Percentiles rank a stretch among this genome's conserved stretches.
Evolutionary conservation across 176 grass and related monocot species (phyloP).

Genomic region (Aegilops tauschii): DNA sequence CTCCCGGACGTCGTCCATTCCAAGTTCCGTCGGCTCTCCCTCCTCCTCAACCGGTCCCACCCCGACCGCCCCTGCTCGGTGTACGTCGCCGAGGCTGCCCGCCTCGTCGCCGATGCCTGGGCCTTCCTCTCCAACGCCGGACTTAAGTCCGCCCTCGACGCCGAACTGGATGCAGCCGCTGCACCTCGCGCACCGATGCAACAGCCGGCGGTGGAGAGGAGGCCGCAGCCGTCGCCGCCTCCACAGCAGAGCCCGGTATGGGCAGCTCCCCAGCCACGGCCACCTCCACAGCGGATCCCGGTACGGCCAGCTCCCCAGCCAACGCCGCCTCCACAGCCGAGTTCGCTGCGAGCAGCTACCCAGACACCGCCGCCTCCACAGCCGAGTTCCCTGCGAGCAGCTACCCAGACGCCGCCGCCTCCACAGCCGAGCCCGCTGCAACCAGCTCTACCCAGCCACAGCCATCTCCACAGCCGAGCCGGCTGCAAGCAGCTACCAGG

Average conservation of each 20-base stretch:
- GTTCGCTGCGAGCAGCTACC: background rate
- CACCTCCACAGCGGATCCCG: background rate
- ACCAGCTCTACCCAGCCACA: background rate
- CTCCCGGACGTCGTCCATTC: constrained; percentile 39
- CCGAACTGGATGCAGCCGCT: constrained; percentile 44
- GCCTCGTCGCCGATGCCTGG: constrained; percentile 53
- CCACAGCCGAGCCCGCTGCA: background rate
- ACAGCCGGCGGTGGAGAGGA: background rate
- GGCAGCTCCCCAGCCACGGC: background rate
- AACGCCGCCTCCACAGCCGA: background rate
- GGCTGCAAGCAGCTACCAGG: background rate
- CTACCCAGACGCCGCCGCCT: background rate
- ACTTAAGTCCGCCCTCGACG: constrained; percentile 64
- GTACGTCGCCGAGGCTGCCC: constrained; percentile 53
- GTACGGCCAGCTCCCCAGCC: background rate
- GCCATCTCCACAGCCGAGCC: background rate
- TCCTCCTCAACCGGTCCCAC: constrained; percentile 48
- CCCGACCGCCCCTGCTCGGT: constrained; percentile 15
- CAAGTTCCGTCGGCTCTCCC: constrained; percentile 57
- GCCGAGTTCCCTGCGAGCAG: background rate
- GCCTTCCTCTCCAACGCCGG: constrained; percentile 59
- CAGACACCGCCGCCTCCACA: background rate
- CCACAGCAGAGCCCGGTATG: background rate
- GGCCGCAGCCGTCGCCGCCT: background rate
- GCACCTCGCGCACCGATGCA: constrained; percentile 16